A percentile compares a stretch with the other conserved stretches of the same genome.
Evolutionary conservation across 768 basidiomycete genomes (phyloP).

Genomic region (Boletus sp.): DNA sequence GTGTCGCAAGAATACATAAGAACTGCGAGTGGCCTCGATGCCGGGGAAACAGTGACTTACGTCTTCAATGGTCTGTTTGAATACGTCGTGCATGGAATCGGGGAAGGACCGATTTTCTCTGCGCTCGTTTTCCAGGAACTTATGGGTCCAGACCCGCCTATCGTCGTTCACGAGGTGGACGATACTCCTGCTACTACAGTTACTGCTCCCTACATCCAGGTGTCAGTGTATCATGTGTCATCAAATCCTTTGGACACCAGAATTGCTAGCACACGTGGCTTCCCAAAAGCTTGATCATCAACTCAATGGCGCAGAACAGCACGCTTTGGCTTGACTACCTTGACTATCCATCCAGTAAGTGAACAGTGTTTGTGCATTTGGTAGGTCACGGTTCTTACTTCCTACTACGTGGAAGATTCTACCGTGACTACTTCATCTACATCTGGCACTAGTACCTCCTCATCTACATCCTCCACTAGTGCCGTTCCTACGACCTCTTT

Average conservation of each 20-base stretch:
- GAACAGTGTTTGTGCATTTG: background rate
- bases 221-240: background rate
- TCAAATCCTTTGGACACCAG: background rate
- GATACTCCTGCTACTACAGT: background rate
- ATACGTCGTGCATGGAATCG: background rate
- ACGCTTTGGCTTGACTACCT: too few species aligned
- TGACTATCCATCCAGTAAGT: too few species aligned
- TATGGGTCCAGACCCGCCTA: background rate
- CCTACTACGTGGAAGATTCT: background rate
- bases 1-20: background rate
- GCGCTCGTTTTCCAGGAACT: background rate
- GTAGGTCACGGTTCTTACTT: background rate
- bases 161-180: conserved; percentile 3
- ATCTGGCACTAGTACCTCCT: background rate
- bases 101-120: background rate
- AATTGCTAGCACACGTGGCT: background rate
- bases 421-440: background rate
- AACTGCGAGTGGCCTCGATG: conserved; percentile 1
- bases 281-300: background rate
- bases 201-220: background rate
- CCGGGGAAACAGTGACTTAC: background rate
- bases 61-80: conserved; percentile 4
- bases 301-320: background rate
- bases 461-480: background rate
- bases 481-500: too few species aligned